These are phyloP conservation scores for Sugiyamaella smithiae DNA, from an alignment of 805 yeast genomes.

Conservation along the genomic window DNA sequence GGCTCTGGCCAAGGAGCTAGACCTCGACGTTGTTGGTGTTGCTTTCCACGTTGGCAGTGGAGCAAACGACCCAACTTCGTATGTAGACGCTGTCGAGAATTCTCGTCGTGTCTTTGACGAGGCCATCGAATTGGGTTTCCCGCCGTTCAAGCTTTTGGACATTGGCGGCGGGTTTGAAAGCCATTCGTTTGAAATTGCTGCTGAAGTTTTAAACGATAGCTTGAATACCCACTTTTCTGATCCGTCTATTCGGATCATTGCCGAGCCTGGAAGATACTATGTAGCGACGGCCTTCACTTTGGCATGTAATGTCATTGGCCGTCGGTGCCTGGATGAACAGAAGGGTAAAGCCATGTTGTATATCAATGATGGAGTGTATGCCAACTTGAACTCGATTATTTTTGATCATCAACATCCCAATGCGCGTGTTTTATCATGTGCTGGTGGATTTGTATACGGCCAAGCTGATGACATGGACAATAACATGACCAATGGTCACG, in stretches of 20 bases:
- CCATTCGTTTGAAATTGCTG: conserved; percentile 54
- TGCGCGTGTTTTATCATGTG: conserved; percentile 62
- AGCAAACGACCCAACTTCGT: conserved; percentile 66
- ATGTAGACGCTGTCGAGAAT: conserved; percentile 68
- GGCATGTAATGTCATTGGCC: conserved; percentile 83
- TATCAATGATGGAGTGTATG: conserved; percentile 92
- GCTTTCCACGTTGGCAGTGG: conserved; percentile 98
- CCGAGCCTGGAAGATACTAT: conserved; percentile 93
- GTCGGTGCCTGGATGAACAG: conserved; percentile 47
- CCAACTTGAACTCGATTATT: conserved; percentile 89
- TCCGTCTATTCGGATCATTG: conserved; percentile 52
- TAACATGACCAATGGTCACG: not conserved
- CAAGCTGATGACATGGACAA: conserved; percentile 11
- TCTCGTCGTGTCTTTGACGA: conserved; percentile 64
- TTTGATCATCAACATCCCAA: conserved; percentile 85
- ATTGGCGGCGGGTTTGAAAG: conserved; percentile 91
- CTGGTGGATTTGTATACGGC: conserved; percentile 44
- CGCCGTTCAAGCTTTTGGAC: conserved; percentile 57
- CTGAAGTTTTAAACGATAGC: conserved; percentile 53
- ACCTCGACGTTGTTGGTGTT: conserved; percentile 71
- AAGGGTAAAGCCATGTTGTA: conserved; percentile 64
- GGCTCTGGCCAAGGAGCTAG: conserved; percentile 57
- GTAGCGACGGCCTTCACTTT: conserved; percentile 83
- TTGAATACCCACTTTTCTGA: conserved; percentile 60
- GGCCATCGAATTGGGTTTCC: conserved; percentile 48